phyloP scores from a whole-genome alignment of 805 yeast species.

The Metschnikowia gruessii region DNA sequence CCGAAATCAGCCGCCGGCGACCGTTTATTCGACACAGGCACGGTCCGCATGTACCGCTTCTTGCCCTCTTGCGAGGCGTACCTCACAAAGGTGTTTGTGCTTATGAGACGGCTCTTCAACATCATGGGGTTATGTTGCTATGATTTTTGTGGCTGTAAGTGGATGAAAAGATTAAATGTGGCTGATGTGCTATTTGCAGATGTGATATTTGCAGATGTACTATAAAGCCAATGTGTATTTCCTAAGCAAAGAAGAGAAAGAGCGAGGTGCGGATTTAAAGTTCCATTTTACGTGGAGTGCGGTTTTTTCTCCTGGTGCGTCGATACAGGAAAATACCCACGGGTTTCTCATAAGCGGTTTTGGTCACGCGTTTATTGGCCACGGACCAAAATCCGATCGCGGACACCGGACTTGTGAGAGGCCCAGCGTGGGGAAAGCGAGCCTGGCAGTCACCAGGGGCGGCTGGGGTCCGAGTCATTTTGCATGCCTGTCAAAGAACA shows the following conservation, averaged over 20 bases:
- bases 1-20: slow-evolving; percentile 15
- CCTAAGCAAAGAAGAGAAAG: background rate
- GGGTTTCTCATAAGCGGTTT: slow-evolving; percentile 12
- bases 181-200: too few species aligned
- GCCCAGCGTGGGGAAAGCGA: background rate
- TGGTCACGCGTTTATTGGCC: slow-evolving; percentile 13
- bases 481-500: too few species aligned
- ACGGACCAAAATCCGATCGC: slow-evolving; percentile 12
- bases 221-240: too few species aligned
- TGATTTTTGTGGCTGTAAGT: background rate
- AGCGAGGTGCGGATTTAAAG: background rate
- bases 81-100: slow-evolving; percentile 14
- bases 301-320: slow-evolving; percentile 3
- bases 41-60: slow-evolving; percentile 30
- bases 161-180: too few species aligned
- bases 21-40: slow-evolving; percentile 20
- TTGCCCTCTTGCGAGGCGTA: slow-evolving; percentile 17
- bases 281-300: background rate
- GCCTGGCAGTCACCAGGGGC: too few species aligned
- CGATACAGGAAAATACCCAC: slow-evolving; percentile 5
- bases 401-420: slow-evolving; percentile 9
- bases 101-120: slow-evolving; percentile 14
- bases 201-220: too few species aligned
- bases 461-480: too few species aligned
- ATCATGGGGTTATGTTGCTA: background rate